Percentiles rank a stretch among this genome's conserved stretches.
Evolutionary conservation across 163 green algal species (phyloP).

Genomic region (Picocystis sp.): DNA sequence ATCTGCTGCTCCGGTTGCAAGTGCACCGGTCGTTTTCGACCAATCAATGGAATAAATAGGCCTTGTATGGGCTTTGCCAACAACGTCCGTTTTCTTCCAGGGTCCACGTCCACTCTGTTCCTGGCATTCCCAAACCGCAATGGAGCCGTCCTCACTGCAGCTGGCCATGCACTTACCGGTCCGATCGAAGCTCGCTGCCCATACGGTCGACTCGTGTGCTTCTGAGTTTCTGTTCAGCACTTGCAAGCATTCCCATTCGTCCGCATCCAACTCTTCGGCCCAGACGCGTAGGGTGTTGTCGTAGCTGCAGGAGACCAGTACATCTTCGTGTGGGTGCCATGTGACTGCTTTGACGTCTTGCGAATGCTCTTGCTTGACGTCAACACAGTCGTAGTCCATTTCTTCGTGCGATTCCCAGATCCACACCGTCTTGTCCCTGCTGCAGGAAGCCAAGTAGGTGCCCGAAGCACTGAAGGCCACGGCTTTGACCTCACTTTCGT

Average conservation of each 20-base stretch:
- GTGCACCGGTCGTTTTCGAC: no score
- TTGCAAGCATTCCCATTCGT: conserved; percentile 67
- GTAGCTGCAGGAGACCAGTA: conserved; percentile 73
- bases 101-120: no score
- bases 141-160: conserved; percentile 16
- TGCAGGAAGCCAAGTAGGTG: conserved; percentile 76
- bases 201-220: conserved; percentile 76
- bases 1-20: no score
- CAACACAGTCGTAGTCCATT: conserved; percentile 79
- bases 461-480: conserved; percentile 62
- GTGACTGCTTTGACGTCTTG: conserved; percentile 84
- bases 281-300: conserved; percentile 83
- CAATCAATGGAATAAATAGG: no score
- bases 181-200: conserved; percentile 51
- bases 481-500: conserved; percentile 93
- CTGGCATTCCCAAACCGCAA: conserved; percentile 15
- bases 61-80: no score
- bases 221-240: conserved; percentile 34
- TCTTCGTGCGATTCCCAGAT: conserved; percentile 16
- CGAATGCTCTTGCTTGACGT: conserved; percentile 66
- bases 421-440: conserved; percentile 68
- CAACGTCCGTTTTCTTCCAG: no score
- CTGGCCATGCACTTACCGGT: conserved; percentile 32
- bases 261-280: conserved; percentile 41
- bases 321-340: conserved; percentile 74